Conservation (phyloP, 2,329 filamentous ascomycete genomes). For the Pyrenochaeta sp. region DNA sequence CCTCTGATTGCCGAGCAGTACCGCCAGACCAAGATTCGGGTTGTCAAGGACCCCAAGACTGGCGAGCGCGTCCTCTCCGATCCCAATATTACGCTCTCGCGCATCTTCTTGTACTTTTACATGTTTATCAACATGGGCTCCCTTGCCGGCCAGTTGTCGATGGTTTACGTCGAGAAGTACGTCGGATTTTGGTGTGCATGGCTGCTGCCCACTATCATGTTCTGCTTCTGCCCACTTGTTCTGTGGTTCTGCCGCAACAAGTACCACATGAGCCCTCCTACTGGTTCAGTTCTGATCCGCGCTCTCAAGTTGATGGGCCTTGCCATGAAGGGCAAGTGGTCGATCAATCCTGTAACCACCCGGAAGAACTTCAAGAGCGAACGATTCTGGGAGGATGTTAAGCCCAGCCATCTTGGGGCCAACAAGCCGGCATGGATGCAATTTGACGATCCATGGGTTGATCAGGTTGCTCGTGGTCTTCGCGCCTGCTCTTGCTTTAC, state of each 20-base stretch:
- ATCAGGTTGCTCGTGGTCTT: constrained; percentile 54
- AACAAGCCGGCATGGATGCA: constrained; percentile 76
- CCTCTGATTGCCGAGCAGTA: constrained; percentile 76
- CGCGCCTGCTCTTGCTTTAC: constrained; percentile 59
- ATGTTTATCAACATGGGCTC: constrained; percentile 69
- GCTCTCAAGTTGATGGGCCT: constrained; percentile 67
- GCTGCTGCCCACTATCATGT: constrained; percentile 71
- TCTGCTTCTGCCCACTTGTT: constrained; percentile 68
- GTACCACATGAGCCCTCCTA: constrained; percentile 71
- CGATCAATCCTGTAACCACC: constrained; percentile 66
- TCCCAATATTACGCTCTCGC: constrained; percentile 70
- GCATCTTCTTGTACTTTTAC: constrained; percentile 60
- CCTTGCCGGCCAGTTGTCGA: constrained; percentile 72
- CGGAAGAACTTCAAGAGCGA: constrained; percentile 65
- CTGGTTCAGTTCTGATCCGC: constrained; percentile 74
- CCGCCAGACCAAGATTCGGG: constrained; percentile 63
- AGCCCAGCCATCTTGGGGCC: constrained; percentile 68
- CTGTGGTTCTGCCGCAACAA: constrained; percentile 66
- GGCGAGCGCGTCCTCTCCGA: constrained; percentile 76
- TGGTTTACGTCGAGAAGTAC: constrained; percentile 79
- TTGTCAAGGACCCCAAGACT: constrained; percentile 60
- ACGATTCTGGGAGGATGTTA: constrained; percentile 71
- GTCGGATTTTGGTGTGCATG: constrained; percentile 78
- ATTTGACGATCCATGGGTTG: constrained; percentile 84
- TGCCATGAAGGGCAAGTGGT: constrained; percentile 70